Percentiles rank a stretch among this genome's conserved stretches.
These are phyloP conservation scores for Leishmania lainsoni DNA, from an alignment of 208 protist genomes.

Conservation along the genomic window DNA sequence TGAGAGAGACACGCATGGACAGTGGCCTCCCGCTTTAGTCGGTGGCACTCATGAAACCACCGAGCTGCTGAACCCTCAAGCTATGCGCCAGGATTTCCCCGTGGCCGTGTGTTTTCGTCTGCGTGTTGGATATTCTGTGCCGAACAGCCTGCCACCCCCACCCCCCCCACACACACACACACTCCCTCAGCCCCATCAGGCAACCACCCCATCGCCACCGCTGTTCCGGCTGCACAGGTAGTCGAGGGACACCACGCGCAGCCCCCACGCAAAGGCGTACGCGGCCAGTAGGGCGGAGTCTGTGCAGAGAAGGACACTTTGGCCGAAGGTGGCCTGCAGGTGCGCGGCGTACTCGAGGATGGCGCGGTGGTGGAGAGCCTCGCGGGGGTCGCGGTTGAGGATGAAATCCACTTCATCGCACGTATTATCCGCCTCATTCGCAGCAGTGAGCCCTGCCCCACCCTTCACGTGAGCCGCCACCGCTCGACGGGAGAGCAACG, in stretches of 20 bases:
- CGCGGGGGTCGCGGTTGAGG: conserved; percentile 48
- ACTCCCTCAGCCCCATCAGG: neutral
- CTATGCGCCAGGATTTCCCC: neutral
- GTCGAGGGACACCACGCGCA: conserved; percentile 56
- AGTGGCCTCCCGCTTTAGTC: neutral
- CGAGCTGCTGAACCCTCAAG: neutral
- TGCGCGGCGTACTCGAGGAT: conserved; percentile 57
- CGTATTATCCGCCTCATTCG: neutral
- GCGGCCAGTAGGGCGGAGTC: conserved; percentile 69
- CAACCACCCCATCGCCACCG: neutral
- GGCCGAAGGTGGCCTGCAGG: conserved; percentile 35
- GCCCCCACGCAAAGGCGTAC: conserved; percentile 60
- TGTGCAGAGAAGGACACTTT: conserved; percentile 62
- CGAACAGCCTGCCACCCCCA: neutral
- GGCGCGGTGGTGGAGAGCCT: conserved; percentile 40
- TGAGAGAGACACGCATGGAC: neutral
- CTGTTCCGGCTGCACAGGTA: conserved; percentile 13
- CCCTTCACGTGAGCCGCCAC: neutral
- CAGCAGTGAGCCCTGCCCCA: neutral
- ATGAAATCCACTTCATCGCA: conserved; percentile 39
- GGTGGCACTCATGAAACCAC: neutral
- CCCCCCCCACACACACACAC: neutral
- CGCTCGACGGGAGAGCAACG: conserved; percentile 22
- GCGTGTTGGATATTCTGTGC: neutral
- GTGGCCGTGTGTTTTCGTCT: neutral